Evolutionary conservation across 129 eudicot genomes (phyloP).

Genomic region (sunflower (Helianthus annuus)): DNA sequence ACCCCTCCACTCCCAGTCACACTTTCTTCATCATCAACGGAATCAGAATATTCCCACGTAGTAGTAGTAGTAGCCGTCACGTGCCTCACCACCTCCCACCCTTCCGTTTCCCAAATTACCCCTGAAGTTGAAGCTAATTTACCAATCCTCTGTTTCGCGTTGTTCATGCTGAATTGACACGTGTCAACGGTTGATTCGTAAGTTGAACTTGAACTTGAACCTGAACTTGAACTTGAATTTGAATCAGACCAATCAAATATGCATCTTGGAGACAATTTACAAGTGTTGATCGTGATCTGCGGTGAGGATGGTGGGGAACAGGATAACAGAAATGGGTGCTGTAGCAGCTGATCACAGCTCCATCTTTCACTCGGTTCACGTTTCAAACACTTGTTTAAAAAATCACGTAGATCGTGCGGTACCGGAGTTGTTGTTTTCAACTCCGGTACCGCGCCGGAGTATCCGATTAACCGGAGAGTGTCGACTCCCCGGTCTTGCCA

Average conservation of each 20-base stretch:
- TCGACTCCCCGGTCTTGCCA: slow-evolving; percentile 55
- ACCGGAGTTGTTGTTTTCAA: slow-evolving; percentile 24
- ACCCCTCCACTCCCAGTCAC: slow-evolving; percentile 31
- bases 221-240: not conserved
- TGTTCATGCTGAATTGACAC: not conserved
- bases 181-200: slow-evolving; percentile 31
- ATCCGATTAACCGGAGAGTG: slow-evolving; percentile 46
- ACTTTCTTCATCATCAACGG: slow-evolving; percentile 15
- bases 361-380: slow-evolving; percentile 47
- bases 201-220: slow-evolving; percentile 25
- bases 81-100: slow-evolving; percentile 65
- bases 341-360: slow-evolving; percentile 68
- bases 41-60: slow-evolving; percentile 30
- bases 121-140: slow-evolving; percentile 49
- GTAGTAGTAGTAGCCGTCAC: slow-evolving; percentile 9
- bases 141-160: slow-evolving; percentile 45
- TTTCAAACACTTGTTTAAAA: slow-evolving; percentile 51
- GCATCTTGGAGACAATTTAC: slow-evolving; percentile 56
- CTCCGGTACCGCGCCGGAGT: slow-evolving; percentile 43
- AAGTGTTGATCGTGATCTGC: not conserved
- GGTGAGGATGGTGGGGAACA: slow-evolving; percentile 25
- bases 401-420: slow-evolving; percentile 46
- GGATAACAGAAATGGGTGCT: slow-evolving; percentile 53
- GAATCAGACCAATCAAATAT: slow-evolving; percentile 48
- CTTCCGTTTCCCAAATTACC: slow-evolving; percentile 72